These are phyloP conservation scores for Fusarium austroafricanum DNA, from an alignment of 2,329 filamentous ascomycete genomes.

Conservation along the genomic window DNA sequence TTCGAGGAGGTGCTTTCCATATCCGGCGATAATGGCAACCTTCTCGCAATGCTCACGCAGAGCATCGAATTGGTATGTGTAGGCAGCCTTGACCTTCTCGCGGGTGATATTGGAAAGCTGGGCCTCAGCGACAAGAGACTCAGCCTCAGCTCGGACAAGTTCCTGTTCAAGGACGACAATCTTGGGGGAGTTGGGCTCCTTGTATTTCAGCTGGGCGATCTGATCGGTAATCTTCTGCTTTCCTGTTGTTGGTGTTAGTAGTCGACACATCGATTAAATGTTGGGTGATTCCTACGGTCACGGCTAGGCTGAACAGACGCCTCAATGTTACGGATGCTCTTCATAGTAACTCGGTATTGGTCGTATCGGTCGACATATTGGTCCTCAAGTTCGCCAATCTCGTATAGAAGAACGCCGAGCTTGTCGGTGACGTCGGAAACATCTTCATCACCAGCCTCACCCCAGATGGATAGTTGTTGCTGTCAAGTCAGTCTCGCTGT, in stretches of 20 bases:
- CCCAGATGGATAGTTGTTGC: constrained; percentile 99
- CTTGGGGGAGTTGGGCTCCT: constrained; percentile 97
- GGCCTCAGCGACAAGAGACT: constrained; percentile 98
- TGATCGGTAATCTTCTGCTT: constrained; percentile 99
- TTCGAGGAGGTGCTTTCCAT: constrained; percentile 97
- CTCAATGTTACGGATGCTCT: constrained; percentile 99
- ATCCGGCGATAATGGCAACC: constrained; percentile 96
- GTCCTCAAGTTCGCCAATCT: constrained; percentile 97
- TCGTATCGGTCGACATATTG: constrained; percentile 99
- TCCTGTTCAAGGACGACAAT: constrained; percentile 99
- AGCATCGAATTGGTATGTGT: constrained; percentile 97
- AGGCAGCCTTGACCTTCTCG: constrained; percentile 98
- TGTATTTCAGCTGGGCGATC: constrained; percentile 99
- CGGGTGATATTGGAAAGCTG: constrained; percentile 99
- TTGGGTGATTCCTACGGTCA: constrained; percentile 75
- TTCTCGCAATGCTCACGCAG: constrained; percentile 98
- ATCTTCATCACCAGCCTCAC: constrained; percentile 94
- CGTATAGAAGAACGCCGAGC: constrained; percentile 96
- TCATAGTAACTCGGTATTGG: constrained; percentile 98
- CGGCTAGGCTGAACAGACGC: constrained; percentile 97
- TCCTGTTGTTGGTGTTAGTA: constrained; percentile 61
- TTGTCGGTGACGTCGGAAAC: constrained; percentile 99
- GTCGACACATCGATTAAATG: background rate
- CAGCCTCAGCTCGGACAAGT: constrained; percentile 96
- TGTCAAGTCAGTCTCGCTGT: constrained; percentile 53